Evolutionary conservation across 139 green algal genomes (phyloP).

Genomic region (Volvox africanus): DNA sequence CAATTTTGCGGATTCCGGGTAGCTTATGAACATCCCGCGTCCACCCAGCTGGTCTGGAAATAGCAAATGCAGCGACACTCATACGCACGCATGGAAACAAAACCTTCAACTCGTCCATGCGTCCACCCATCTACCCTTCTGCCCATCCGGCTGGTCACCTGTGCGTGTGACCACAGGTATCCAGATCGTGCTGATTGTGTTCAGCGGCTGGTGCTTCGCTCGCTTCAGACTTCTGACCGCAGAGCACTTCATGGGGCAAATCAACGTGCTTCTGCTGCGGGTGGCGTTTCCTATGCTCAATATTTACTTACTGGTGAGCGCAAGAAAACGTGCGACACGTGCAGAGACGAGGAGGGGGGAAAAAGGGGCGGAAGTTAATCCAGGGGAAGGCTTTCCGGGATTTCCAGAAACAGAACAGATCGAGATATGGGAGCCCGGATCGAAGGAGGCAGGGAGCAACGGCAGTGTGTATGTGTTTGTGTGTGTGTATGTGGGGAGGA

Average conservation of each 20-base stretch:
- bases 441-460: not conserved
- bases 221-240: not conserved
- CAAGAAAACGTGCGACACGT: not conserved
- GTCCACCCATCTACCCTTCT: not conserved
- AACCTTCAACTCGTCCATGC: too few relatives aligned
- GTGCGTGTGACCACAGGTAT: not conserved
- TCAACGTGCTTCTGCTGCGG: constrained; percentile 44
- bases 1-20: too few relatives aligned
- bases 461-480: not conserved
- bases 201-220: constrained; percentile 17
- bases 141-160: too few relatives aligned
- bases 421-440: not conserved
- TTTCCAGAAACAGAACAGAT: too few relatives aligned
- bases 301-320: constrained; percentile 30
- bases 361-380: not conserved
- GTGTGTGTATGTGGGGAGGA: not conserved
- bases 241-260: constrained; percentile 30
- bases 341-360: not conserved
- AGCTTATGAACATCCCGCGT: too few relatives aligned
- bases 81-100: too few relatives aligned
- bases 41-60: too few relatives aligned
- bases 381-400: not conserved
- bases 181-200: constrained; percentile 35
- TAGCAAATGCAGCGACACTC: too few relatives aligned
- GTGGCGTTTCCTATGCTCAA: constrained; percentile 25